Evolutionary conservation across 1,284 basidiomycete species (phyloP), one percentile per base, ranked within the genome.

Genomic region (Apiotrichum gamsii): DNA sequence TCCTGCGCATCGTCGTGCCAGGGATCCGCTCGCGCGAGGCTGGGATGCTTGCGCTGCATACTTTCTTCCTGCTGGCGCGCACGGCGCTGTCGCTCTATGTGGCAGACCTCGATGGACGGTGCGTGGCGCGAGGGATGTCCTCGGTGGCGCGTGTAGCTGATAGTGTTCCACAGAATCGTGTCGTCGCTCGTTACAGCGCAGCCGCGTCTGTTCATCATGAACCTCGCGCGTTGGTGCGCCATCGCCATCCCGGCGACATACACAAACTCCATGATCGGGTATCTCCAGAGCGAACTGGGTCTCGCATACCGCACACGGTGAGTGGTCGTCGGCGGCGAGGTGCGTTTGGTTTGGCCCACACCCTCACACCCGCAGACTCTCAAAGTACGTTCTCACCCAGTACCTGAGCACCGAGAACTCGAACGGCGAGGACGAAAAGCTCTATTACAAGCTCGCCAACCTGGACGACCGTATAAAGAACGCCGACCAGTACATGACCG

Each of bases 211-310:
- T 96, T 97, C 75, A 77, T 93, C 43, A 74, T 80, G 51, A 90
- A 95, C 56, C 90, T 98, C 51, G 73, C 85, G 19, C 80, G 83
- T 48, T 98, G 94, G 94, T 78, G 96, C 39, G 74, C 88, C 14
- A 85, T 97, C 30, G 93, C 93, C n/a, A 82, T 96, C 43, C 90
- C 90, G 0, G 90, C 90, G 2, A 96, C 93, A 23, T 94, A 91
- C 80, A 93, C 89, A 24, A 98, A 98, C 69, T 90, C 89, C 56
- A 94, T 91, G 87, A 79, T 97, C 40, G 85, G 84, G 57, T 97
- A 89, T 67, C 80, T 97, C 15, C 93, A 97, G 70, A 90, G 83
- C 69, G 94, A 95, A 71, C 80, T 98, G 13, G 85, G 90, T 0
- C 83, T 96, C 35, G 88, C 90, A 2, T 96, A 95, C 69, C 81